Evolutionary conservation across 2,329 filamentous ascomycete genomes (phyloP).

Genomic region (Ceratocystis diversiconidia): DNA sequence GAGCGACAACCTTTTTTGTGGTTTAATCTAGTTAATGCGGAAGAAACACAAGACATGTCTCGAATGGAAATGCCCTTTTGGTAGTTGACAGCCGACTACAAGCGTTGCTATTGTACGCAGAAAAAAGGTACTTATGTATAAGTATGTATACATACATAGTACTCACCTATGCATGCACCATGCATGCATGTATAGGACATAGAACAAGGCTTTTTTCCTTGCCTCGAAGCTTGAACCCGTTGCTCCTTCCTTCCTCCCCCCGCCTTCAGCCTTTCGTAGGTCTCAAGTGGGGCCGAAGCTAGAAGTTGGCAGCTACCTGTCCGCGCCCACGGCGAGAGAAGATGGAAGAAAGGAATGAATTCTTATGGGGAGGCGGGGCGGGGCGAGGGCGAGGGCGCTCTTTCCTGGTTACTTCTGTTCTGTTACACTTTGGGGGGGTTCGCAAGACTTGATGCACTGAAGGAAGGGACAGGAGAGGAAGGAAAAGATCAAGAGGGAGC

Average conservation of each 20-base stretch:
- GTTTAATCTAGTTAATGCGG: background rate
- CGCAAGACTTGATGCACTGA: background rate
- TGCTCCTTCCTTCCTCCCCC: background rate
- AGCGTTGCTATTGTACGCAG: no score
- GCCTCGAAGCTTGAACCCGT: background rate
- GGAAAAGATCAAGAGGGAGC: background rate
- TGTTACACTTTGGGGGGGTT: background rate
- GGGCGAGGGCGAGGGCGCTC: background rate
- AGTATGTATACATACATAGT: no score
- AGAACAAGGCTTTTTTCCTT: no score
- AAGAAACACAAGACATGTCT: background rate
- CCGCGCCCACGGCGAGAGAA: background rate
- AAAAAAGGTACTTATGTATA: no score
- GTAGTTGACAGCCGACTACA: no score
- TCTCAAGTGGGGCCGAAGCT: background rate
- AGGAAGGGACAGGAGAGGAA: no score
- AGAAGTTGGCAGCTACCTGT: background rate
- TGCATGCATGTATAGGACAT: no score
- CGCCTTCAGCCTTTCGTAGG: background rate
- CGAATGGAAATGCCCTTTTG: no score
- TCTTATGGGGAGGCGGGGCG: background rate
- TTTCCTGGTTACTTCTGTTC: background rate
- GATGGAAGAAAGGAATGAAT: background rate
- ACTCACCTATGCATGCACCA: no score
- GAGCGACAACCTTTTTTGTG: background rate